These are phyloP conservation scores for Eimeria falciformis DNA, from an alignment of 169 alveolate species.

Conservation along the genomic window DNA sequence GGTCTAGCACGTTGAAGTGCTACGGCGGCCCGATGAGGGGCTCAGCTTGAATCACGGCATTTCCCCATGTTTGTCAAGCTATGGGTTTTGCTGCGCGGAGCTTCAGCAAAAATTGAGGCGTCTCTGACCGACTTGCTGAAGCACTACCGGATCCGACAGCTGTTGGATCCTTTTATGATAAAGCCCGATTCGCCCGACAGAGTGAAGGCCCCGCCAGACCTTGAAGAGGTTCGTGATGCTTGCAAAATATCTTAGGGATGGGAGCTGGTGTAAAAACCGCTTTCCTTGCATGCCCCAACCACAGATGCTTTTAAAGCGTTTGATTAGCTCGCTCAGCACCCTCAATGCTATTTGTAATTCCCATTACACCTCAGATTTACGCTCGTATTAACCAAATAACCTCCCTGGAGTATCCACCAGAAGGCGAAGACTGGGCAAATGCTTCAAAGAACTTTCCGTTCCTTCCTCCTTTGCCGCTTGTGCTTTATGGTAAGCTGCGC, in stretches of 20 bases:
- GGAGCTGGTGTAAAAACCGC: too few species aligned
- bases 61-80: too few species aligned
- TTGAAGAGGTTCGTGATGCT: slow-evolving; percentile 9
- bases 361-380: slow-evolving; percentile 23
- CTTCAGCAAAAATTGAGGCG: slow-evolving; percentile 61
- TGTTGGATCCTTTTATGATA: slow-evolving; percentile 59
- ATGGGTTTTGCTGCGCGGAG: neutral
- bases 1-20: too few species aligned
- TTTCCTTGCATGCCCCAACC: neutral
- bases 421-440: slow-evolving; percentile 41
- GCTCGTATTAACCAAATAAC: slow-evolving; percentile 55
- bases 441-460: slow-evolving; percentile 54
- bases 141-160: slow-evolving; percentile 68
- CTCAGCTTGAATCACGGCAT: too few species aligned
- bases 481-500: slow-evolving; percentile 53
- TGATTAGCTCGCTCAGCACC: neutral
- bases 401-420: slow-evolving; percentile 62
- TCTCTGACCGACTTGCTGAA: slow-evolving; percentile 51
- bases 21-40: too few species aligned
- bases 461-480: slow-evolving; percentile 70
- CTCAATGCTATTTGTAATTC: too few species aligned
- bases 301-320: neutral
- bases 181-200: slow-evolving; percentile 59
- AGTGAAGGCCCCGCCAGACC: slow-evolving; percentile 52
- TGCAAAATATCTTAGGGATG: too few species aligned